Percentiles rank a stretch among this genome's conserved stretches.
Conservation (phyloP, 192 early-diverging fungal genomes). For the Jimgerdemannia flammicorona region DNA sequence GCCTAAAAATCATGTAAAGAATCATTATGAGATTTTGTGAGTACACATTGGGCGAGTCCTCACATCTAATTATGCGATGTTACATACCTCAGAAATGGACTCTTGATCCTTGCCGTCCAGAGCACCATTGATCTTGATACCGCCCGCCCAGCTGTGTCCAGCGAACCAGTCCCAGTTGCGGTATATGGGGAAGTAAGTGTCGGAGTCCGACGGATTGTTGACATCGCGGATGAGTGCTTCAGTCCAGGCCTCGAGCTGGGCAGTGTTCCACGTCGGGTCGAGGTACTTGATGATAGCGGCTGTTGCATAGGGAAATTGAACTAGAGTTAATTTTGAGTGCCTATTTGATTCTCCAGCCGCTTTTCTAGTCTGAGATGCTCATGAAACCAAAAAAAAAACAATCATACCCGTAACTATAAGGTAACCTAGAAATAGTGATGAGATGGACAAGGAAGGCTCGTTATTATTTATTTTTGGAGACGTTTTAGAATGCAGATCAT, state of each 20-base stretch:
- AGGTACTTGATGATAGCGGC: slow-evolving; percentile 32
- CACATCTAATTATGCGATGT: not conserved
- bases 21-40: too few species aligned
- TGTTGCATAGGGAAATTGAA: slow-evolving; percentile 8
- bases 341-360: not conserved
- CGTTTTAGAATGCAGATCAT: not conserved
- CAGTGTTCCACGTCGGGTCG: slow-evolving; percentile 24
- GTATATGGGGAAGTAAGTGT: slow-evolving; percentile 47
- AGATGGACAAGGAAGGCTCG: too few species aligned
- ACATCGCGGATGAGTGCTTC: slow-evolving; percentile 48
- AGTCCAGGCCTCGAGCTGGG: slow-evolving; percentile 23
- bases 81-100: slow-evolving; percentile 29
- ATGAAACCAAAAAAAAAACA: too few species aligned
- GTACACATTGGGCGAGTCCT: not conserved
- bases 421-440: too few species aligned
- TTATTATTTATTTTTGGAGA: too few species aligned
- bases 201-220: slow-evolving; percentile 41
- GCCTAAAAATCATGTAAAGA: not conserved
- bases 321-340: not conserved
- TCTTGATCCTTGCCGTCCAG: slow-evolving; percentile 36
- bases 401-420: too few species aligned
- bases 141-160: slow-evolving; percentile 64
- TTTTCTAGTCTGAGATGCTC: not conserved
- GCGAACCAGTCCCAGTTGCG: slow-evolving; percentile 58
- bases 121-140: slow-evolving; percentile 33